Percentiles rank a stretch among this genome's conserved stretches.
These are phyloP conservation scores for Blastobotrys proliferans DNA, from an alignment of 1,139 yeast species.

Conservation along the genomic window DNA sequence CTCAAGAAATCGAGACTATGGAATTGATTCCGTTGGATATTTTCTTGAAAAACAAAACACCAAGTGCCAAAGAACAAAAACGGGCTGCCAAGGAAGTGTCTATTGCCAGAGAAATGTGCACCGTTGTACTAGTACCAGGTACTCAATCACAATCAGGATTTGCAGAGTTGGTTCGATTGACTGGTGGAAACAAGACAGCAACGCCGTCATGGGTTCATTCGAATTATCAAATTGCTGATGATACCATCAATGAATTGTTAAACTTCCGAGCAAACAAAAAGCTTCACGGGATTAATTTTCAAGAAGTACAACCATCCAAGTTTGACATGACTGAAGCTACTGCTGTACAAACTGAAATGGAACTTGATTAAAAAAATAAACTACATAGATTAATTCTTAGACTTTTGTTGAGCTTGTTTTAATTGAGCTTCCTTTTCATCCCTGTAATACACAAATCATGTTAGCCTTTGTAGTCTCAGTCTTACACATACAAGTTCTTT, in stretches of 20 bases:
- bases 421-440: constrained; percentile 4
- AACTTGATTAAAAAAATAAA: constrained; percentile 9
- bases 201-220: constrained; percentile 89
- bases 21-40: constrained; percentile 66
- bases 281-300: constrained; percentile 24
- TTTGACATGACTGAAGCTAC: constrained; percentile 16
- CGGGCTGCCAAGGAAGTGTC: constrained; percentile 45
- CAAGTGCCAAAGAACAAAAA: constrained; percentile 38
- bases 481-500: constrained; percentile 30
- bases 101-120: constrained; percentile 75
- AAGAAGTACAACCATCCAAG: constrained; percentile 29
- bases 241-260: constrained; percentile 27
- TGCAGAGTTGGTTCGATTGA: constrained; percentile 66
- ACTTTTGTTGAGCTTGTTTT: constrained; percentile 3
- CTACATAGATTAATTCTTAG: not conserved
- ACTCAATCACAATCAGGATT: constrained; percentile 41
- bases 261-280: constrained; percentile 24
- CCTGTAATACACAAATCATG: not conserved
- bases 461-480: not conserved
- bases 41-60: constrained; percentile 38
- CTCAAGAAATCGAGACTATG: constrained; percentile 68
- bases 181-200: constrained; percentile 68
- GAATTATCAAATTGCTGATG: constrained; percentile 37
- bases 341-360: constrained; percentile 8
- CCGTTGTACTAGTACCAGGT: constrained; percentile 56